Conservation (phyloP, 2,329 filamentous ascomycete species). For the Clarireedia monteithiana region DNA sequence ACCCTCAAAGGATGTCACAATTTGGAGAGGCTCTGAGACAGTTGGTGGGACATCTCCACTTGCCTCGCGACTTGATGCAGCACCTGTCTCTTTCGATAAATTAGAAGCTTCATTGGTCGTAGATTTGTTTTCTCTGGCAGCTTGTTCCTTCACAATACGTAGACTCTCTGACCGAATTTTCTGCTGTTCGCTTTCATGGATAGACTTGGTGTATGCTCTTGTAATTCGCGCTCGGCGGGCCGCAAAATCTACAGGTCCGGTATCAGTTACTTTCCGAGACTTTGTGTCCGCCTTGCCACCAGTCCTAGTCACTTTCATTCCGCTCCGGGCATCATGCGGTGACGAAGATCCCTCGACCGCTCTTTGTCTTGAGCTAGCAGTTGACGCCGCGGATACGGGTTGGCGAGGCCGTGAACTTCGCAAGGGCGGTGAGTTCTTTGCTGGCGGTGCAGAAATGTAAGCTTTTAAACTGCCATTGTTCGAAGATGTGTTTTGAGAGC, state of each 20-base stretch:
- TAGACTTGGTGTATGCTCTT: constrained; percentile 77
- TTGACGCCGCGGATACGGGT: constrained; percentile 66
- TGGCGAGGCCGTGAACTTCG: constrained; percentile 77
- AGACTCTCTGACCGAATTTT: constrained; percentile 37
- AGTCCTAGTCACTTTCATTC: constrained; percentile 25
- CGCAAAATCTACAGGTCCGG: constrained; percentile 78
- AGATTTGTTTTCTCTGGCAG: not conserved
- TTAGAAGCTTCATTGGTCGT: not conserved
- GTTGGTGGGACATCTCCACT: constrained; percentile 3
- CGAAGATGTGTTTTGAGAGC: constrained; percentile 15
- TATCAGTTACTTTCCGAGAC: constrained; percentile 42
- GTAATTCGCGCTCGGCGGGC: constrained; percentile 76
- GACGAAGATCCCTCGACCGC: constrained; percentile 40
- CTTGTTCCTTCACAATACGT: constrained; percentile 25
- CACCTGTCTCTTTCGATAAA: not conserved
- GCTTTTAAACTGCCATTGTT: constrained; percentile 58
- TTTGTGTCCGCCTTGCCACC: constrained; percentile 26
- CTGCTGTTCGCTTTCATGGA: constrained; percentile 61
- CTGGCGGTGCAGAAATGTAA: constrained; percentile 61
- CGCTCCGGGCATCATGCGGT: constrained; percentile 19
- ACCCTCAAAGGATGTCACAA: constrained; percentile 21
- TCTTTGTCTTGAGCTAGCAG: constrained; percentile 61
- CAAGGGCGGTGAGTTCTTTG: constrained; percentile 70
- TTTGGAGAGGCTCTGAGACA: constrained; percentile 17
- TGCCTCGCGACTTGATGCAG: constrained; percentile 1